Evolutionary conservation across 345 rosid species (phyloP).

Genomic region (Aquilaria yunnanensis): DNA sequence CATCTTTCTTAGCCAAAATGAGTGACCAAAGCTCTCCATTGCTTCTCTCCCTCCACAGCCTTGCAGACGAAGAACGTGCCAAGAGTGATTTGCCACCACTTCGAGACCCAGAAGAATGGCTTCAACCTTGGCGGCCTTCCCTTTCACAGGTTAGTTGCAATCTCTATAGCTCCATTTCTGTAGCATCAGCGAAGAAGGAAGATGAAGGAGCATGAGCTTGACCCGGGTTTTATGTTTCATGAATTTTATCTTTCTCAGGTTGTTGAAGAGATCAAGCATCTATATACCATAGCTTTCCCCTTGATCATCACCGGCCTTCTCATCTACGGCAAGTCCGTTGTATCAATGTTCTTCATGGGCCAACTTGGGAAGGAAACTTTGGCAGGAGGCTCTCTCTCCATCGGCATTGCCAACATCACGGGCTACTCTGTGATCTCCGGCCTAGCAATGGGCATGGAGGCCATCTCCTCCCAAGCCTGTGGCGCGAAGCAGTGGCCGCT

Average conservation of each 20-base stretch:
- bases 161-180: neutral
- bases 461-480: conserved; percentile 53
- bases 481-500: conserved; percentile 50
- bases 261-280: conserved; percentile 42
- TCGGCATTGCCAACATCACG: conserved; percentile 41
- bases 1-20: conserved; percentile 7
- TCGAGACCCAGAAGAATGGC: neutral
- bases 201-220: too few species aligned
- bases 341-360: conserved; percentile 49
- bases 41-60: too few species aligned
- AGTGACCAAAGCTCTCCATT: neutral
- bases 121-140: conserved; percentile 19
- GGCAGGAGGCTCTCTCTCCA: conserved; percentile 52
- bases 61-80: neutral
- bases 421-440: conserved; percentile 55
- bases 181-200: neutral
- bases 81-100: neutral
- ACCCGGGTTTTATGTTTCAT: too few species aligned
- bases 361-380: conserved; percentile 42
- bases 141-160: conserved; percentile 24
- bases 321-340: conserved; percentile 35
- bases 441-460: conserved; percentile 51
- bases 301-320: conserved; percentile 49
- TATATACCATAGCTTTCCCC: conserved; percentile 38
- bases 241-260: conserved; percentile 21